Conservation (phyloP, 1,284 basidiomycete genomes). For the Cutaneotrichosporon arboriforme region DNA sequence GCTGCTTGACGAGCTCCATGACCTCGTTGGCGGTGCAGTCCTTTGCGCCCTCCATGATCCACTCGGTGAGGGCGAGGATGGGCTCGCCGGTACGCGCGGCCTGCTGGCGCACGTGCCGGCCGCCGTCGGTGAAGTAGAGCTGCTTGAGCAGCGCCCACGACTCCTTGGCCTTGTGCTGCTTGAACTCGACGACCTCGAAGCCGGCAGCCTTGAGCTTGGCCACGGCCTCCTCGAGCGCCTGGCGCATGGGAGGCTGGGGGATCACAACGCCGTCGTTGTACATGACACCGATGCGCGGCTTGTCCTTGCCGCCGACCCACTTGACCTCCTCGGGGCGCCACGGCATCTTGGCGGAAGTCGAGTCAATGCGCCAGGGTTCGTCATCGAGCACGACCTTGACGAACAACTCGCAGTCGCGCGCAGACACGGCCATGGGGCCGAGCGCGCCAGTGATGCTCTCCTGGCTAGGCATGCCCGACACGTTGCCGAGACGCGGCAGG, state of each 20-base stretch:
- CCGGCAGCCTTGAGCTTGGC: constrained; percentile 25
- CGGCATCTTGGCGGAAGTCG: constrained; percentile 30
- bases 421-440: constrained; percentile 38
- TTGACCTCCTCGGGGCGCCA: constrained; percentile 26
- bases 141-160: constrained; percentile 26
- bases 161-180: constrained; percentile 22
- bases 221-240: constrained; percentile 34
- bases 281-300: constrained; percentile 38
- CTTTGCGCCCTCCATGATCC: constrained; percentile 19
- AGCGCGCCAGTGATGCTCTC: constrained; percentile 34
- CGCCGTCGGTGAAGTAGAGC: constrained; percentile 39
- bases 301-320: constrained; percentile 15
- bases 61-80: constrained; percentile 31
- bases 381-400: constrained; percentile 31
- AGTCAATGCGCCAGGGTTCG: constrained; percentile 41
- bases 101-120: constrained; percentile 23
- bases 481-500: constrained; percentile 38
- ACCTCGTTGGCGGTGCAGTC: constrained; percentile 22
- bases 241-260: constrained; percentile 40
- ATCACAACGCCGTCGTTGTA: constrained; percentile 40
- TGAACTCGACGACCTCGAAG: constrained; percentile 27
- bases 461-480: constrained; percentile 32
- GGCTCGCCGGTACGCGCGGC: constrained; percentile 27
- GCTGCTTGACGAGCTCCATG: constrained; percentile 28
- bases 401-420: constrained; percentile 39